These are phyloP conservation scores for Inosperma sp. DNA, from an alignment of 768 basidiomycete species.

Conservation along the genomic window DNA sequence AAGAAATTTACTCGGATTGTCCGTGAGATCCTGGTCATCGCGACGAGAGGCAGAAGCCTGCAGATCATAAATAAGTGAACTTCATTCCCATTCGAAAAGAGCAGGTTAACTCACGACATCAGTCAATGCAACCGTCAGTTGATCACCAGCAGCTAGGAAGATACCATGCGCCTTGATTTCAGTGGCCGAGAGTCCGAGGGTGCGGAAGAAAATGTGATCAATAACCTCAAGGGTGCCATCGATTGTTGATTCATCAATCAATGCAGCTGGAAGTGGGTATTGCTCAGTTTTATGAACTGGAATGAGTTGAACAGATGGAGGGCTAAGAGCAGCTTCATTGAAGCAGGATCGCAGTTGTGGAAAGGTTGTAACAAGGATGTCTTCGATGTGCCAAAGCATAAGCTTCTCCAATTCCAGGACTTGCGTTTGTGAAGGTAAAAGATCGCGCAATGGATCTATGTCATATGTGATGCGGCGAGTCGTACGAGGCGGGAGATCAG, in stretches of 20 bases:
- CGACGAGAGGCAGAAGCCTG: slow-evolving; percentile 20
- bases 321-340: background rate
- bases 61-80: background rate
- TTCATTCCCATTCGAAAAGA: too few relatives aligned
- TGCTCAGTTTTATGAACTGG: slow-evolving; percentile 18
- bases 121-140: slow-evolving; percentile 11
- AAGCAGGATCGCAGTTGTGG: background rate
- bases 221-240: slow-evolving; percentile 17
- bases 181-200: slow-evolving; percentile 10
- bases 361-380: slow-evolving; percentile 10
- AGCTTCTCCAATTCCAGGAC: slow-evolving; percentile 4
- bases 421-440: slow-evolving; percentile 9
- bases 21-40: slow-evolving; percentile 15
- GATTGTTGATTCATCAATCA: slow-evolving; percentile 19
- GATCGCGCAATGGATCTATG: slow-evolving; percentile 5
- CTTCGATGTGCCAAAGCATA: slow-evolving; percentile 16
- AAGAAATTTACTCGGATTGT: slow-evolving; percentile 17
- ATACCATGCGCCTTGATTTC: slow-evolving; percentile 16
- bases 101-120: slow-evolving; percentile 12
- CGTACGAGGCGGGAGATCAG: background rate
- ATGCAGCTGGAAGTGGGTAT: slow-evolving; percentile 18
- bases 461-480: slow-evolving; percentile 3
- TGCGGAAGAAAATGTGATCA: slow-evolving; percentile 6
- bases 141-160: slow-evolving; percentile 18
- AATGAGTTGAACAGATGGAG: slow-evolving; percentile 8